Base-by-base conservation (phyloP, 1,284 basidiomycete species). In the Ustilago bromivora region DNA sequence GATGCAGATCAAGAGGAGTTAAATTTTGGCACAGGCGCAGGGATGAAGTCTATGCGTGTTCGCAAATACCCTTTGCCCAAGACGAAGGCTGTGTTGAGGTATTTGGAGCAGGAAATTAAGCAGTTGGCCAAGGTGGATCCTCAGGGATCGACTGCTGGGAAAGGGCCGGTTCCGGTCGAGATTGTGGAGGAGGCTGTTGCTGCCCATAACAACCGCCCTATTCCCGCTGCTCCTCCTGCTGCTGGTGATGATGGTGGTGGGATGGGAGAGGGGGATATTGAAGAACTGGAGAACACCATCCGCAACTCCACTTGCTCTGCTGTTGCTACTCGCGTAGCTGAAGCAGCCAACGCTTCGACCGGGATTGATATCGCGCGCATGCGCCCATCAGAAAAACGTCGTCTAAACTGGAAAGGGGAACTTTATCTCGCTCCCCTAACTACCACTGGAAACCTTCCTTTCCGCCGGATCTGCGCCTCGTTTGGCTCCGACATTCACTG, bases 401-500 rank as follows among this genome's bases (percentile, higher is more conserved):
- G 94, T 34, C 87, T 99, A 28, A 87, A 94, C 80, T 98, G 95
- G 94, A 88, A 93, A 11, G 78, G 76, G 67, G 94, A 94, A 86
- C 92, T 94, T 2, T 99, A 98, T 87, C 90, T 97, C 1, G 96
- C 96, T 0, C 96, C 96, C 0, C 88, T 99, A 11, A 98, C 96
- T 0, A 99, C 96, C 0, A 95, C 96, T 34, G 96, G 96, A 34
- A 98, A 98, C 82, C 86, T 98, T 81, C 96, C 96, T 0, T 99
- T 98, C 89, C 92, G 96, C 17, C 90, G 95, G 28, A 87, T 99
- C 19, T 98, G 95, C 79, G 91, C 93, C 6, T 88, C 90, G 41
- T 92, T 94, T 71, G 96, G 96, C 8, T 94, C 93, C 1, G 95
- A 97, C 78, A 98, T 99, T 81, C 97, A 95, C 13, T 95, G 94